phyloP scores from a whole-genome alignment of 2,329 filamentous ascomycete species.

The Westerdykella aurantiaca region DNA sequence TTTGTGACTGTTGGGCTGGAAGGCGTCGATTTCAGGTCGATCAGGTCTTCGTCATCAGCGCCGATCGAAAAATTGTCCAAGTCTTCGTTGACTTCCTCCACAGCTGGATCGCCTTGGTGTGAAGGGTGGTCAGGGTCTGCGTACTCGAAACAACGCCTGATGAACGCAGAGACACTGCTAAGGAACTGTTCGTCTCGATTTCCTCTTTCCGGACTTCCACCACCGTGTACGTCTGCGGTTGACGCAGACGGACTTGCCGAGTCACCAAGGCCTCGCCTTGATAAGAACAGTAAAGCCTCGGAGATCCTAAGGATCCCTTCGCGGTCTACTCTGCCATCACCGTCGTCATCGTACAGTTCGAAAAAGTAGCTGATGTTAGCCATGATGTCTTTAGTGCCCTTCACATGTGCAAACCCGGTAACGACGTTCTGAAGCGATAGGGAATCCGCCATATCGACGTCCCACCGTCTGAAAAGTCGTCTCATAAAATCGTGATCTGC shows the following conservation, averaged over 20 bases:
- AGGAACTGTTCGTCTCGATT: constrained; percentile 82
- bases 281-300: constrained; percentile 88
- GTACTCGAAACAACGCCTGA: constrained; percentile 94
- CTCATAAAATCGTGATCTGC: constrained; percentile 93
- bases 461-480: constrained; percentile 83
- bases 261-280: constrained; percentile 77
- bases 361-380: constrained; percentile 97
- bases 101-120: constrained; percentile 43
- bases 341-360: constrained; percentile 89
- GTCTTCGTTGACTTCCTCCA: constrained; percentile 20
- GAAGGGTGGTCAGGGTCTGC: constrained; percentile 79
- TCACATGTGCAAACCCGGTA: constrained; percentile 81
- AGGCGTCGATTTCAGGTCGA: constrained; percentile 49
- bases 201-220: constrained; percentile 36
- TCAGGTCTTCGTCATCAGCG: constrained; percentile 59
- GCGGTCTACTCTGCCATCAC: constrained; percentile 84
- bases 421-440: constrained; percentile 89
- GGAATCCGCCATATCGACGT: constrained; percentile 67
- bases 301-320: constrained; percentile 94
- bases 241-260: constrained; percentile 61
- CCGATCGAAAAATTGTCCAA: constrained; percentile 67
- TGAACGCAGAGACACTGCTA: constrained; percentile 90
- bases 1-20: constrained; percentile 20
- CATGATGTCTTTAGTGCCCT: constrained; percentile 94
- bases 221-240: constrained; percentile 45